Conservation (phyloP, 192 early-diverging fungal genomes). For the Rhizophagus prolifer region DNA sequence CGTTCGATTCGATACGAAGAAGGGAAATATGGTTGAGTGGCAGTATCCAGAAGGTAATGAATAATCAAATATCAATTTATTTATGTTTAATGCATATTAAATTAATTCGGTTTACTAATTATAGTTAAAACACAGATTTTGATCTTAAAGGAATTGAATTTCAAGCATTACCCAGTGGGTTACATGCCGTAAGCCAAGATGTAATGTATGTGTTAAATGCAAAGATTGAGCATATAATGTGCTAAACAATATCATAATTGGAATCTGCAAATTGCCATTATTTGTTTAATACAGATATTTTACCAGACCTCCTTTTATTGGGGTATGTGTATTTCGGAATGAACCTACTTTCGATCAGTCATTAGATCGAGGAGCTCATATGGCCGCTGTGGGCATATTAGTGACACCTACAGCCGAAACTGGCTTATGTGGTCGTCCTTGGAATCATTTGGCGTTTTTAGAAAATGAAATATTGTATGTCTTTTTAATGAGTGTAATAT, state of each 20-base stretch:
- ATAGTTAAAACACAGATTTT: constrained; percentile 37
- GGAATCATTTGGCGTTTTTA: constrained; percentile 49
- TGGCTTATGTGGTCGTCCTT: constrained; percentile 48
- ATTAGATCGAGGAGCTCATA: constrained; percentile 51
- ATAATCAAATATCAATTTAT: not conserved
- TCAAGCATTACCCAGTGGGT: constrained; percentile 56
- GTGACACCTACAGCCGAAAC: constrained; percentile 44
- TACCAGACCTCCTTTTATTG: constrained; percentile 38
- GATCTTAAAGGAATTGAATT: constrained; percentile 51
- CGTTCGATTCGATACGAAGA: constrained; percentile 49
- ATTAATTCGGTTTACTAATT: not conserved
- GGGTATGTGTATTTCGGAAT: constrained; percentile 50
- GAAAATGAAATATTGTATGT: constrained; percentile 40
- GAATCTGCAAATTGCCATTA: not conserved
- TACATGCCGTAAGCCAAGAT: constrained; percentile 49
- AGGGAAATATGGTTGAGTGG: constrained; percentile 57
- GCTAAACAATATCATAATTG: not conserved
- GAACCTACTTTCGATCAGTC: constrained; percentile 30
- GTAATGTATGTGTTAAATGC: constrained; percentile 42
- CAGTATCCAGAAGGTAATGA: constrained; percentile 43
- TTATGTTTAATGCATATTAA: not conserved
- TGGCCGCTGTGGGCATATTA: constrained; percentile 51
- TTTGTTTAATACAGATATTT: constrained; percentile 45
- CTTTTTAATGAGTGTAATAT: not conserved
- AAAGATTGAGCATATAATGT: not conserved